Evolutionary conservation across 495 filamentous ascomycete species (phyloP).

Genomic region (Aspergillus panamensis): DNA sequence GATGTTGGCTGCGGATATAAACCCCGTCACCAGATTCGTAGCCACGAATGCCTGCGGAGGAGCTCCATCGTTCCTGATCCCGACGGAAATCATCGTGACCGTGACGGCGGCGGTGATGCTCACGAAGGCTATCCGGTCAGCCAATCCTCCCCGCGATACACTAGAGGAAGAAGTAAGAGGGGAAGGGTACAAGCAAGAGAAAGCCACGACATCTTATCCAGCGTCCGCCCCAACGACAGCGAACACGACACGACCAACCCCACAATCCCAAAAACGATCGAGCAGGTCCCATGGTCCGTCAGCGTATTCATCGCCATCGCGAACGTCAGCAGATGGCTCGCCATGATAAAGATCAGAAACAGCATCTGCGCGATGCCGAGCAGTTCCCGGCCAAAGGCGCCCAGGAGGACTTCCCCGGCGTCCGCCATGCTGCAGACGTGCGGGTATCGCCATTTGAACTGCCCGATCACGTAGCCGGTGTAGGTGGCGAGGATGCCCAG

Average conservation of each 20-base stretch:
- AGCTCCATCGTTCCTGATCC: slow-evolving; percentile 33
- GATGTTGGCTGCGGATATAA: slow-evolving; percentile 36
- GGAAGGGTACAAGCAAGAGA: slow-evolving; percentile 59
- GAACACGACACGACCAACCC: slow-evolving; percentile 61
- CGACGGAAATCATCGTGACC: slow-evolving; percentile 67
- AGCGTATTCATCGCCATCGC: slow-evolving; percentile 65
- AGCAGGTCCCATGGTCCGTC: slow-evolving; percentile 62
- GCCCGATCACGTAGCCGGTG: slow-evolving; percentile 33
- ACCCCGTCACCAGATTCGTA: slow-evolving; percentile 29
- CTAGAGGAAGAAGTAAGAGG: too few relatives aligned
- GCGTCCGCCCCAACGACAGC: slow-evolving; percentile 60
- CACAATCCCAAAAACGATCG: slow-evolving; percentile 62
- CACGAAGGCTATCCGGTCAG: slow-evolving; percentile 41
- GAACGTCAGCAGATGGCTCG: slow-evolving; percentile 67
- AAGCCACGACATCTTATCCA: slow-evolving; percentile 56
- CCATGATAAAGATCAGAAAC: slow-evolving; percentile 71
- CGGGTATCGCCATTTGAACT: slow-evolving; percentile 33
- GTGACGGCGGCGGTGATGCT: slow-evolving; percentile 66
- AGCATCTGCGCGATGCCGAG: slow-evolving; percentile 59
- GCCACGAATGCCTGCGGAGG: slow-evolving; percentile 23
- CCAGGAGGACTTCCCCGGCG: slow-evolving; percentile 64
- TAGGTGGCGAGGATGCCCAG: slow-evolving; percentile 62
- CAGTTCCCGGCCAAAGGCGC: slow-evolving; percentile 58
- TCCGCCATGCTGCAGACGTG: slow-evolving; percentile 72
- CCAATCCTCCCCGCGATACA: not conserved